phyloP scores from a whole-genome alignment of 176 grass and related monocot species.

The Paspalum notatum region DNA sequence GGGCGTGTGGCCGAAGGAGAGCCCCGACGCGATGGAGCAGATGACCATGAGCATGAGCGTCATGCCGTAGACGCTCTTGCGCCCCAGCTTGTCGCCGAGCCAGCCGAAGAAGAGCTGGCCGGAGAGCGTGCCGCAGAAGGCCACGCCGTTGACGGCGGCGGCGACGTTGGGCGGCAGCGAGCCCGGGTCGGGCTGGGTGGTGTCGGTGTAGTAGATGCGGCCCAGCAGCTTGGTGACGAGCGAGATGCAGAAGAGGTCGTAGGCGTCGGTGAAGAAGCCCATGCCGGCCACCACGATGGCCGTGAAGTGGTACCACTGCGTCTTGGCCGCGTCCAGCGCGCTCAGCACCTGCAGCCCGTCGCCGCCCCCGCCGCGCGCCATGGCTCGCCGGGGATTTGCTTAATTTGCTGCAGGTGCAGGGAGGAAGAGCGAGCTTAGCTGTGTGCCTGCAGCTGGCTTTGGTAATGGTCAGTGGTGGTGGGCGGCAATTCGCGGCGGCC shows the following conservation, averaged over 20 bases:
- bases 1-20: slow-evolving; percentile 55
- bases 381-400: too few species aligned
- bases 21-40: slow-evolving; percentile 62
- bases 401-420: too few species aligned
- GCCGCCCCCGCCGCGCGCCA: slow-evolving; percentile 29
- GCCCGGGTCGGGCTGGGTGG: slow-evolving; percentile 28
- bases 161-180: slow-evolving; percentile 52
- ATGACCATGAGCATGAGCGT: slow-evolving; percentile 64
- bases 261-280: slow-evolving; percentile 95
- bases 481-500: neutral
- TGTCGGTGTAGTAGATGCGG: slow-evolving; percentile 69
- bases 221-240: slow-evolving; percentile 74
- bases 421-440: neutral
- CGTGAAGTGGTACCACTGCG: slow-evolving; percentile 81
- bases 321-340: slow-evolving; percentile 76
- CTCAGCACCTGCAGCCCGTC: slow-evolving; percentile 51
- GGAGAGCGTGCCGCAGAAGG: slow-evolving; percentile 63
- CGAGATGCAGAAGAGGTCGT: slow-evolving; percentile 90
- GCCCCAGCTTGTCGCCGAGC: slow-evolving; percentile 73
- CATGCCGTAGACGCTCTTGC: slow-evolving; percentile 75
- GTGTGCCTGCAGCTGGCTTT: too few species aligned
- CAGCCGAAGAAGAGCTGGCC: slow-evolving; percentile 83
- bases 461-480: neutral
- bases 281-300: slow-evolving; percentile 88
- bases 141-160: slow-evolving; percentile 61